Evolutionary conservation across 805 yeast species (phyloP).

Genomic region (Metschnikowia arizonensis): DNA sequence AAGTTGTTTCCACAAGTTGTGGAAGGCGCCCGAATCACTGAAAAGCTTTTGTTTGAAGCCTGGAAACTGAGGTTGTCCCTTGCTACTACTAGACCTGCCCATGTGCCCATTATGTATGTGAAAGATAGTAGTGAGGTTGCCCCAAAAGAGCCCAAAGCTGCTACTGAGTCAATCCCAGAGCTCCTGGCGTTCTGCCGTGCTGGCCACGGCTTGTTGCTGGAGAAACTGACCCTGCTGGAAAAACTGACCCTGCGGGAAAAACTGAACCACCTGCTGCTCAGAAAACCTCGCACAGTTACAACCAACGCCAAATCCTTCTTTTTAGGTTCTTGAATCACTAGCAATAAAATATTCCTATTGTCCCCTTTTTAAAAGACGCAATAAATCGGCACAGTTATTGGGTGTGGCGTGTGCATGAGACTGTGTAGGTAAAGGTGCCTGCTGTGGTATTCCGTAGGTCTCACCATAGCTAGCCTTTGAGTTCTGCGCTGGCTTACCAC

Average conservation of each 20-base stretch:
- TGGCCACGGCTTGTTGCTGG: slow-evolving; percentile 1
- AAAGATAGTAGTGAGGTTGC: slow-evolving; percentile 8
- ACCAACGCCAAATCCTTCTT: slow-evolving; percentile 2
- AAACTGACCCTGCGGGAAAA: neutral
- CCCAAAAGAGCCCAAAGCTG: neutral
- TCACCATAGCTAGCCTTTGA: slow-evolving; percentile 9
- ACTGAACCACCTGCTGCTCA: slow-evolving; percentile 3
- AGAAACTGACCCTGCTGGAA: neutral
- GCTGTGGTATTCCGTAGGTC: slow-evolving; percentile 15
- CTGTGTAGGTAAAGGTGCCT: slow-evolving; percentile 3
- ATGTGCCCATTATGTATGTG: slow-evolving; percentile 14
- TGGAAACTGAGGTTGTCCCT: slow-evolving; percentile 16
- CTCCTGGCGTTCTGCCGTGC: slow-evolving; percentile 6
- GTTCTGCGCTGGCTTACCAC: slow-evolving; percentile 10
- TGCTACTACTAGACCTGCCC: slow-evolving; percentile 9
- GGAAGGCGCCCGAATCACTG: slow-evolving; percentile 3
- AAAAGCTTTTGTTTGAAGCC: slow-evolving; percentile 8
- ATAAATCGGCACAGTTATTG: slow-evolving; percentile 14
- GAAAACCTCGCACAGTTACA: slow-evolving; percentile 1
- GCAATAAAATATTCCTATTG: neutral
- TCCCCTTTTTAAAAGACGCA: slow-evolving; percentile 18
- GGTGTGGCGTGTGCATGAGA: slow-evolving; percentile 4
- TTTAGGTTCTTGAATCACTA: neutral
- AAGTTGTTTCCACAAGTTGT: slow-evolving; percentile 16
- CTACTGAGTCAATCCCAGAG: neutral